Evolutionary conservation across 2,329 filamentous ascomycete genomes (phyloP), one percentile per base, ranked within the genome.

Genomic region (Fusarium floridanum): DNA sequence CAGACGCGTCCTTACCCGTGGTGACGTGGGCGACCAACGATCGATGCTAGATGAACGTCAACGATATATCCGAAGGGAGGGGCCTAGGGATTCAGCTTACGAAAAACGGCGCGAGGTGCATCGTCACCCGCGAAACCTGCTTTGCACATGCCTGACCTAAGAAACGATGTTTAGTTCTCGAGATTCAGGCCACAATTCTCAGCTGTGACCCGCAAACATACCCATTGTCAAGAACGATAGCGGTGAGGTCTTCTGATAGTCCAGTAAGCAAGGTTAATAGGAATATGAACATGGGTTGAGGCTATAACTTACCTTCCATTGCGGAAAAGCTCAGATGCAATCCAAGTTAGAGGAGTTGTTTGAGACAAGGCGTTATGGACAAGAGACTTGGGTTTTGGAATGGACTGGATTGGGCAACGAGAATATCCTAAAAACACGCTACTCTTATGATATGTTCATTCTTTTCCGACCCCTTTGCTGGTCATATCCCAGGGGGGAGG

Each of bases 171-270:
- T 45, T 16, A 45, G 43, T 45, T 24, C 12, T 7, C 14, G 20
- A 45, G 7, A 45, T 45, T 24, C 12, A 45, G 12, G 43, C 7
- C 20, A 16, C 36, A 17, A 8, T 37, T 3, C 7, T n/a, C n/a
- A 20, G 76, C 83, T 68, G 78, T 66, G 78, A 72, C 83, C 88
- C 78, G 88, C 86, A 76, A 88, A 90, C 95, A 94, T 96, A 99
- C 97, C 97, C 97, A 98, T 99, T 99, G 95, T 99, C 97, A 90
- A 99, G 98, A 89, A 99, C 97, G 94, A 99, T 95, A 88, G 97
- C 97, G 88, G 97, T 97, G 88, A 99, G 97, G 95, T 99, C 97
- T 92, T 99, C 97, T 98, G 4, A 9, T 6, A 45, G 8, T 24
- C 12, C 12, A 8, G 20, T 45, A 45, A 45, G 43, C 12, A 45